Conservation (phyloP, 176 grass and related monocot species). For the Oryza meridionalis region DNA sequence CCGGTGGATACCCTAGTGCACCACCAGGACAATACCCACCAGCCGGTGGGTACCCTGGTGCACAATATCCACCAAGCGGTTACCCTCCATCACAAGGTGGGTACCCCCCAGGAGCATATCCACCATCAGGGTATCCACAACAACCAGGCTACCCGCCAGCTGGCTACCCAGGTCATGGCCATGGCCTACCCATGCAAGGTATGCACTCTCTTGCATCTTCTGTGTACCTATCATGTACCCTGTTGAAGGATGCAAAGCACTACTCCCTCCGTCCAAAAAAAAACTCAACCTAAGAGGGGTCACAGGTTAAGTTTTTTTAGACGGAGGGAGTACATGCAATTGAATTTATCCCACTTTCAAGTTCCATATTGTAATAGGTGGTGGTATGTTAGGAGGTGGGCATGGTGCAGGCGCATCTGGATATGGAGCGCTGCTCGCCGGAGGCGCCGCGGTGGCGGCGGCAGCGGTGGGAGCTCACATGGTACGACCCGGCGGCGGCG, state of each 20-base stretch:
- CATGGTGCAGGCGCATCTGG: slow-evolving; percentile 58
- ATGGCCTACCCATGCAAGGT: slow-evolving; percentile 36
- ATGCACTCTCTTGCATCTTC: background rate
- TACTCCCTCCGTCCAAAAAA: too few species aligned
- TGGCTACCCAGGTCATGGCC: slow-evolving; percentile 48
- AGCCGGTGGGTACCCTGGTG: background rate
- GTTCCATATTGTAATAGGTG: slow-evolving; percentile 14
- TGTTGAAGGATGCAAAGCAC: background rate
- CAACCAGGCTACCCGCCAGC: slow-evolving; percentile 29
- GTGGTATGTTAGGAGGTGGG: slow-evolving; percentile 45
- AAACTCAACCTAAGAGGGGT: too few species aligned
- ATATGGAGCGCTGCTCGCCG: slow-evolving; percentile 51
- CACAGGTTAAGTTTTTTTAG: too few species aligned
- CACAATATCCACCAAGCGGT: background rate
- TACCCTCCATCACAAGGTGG: background rate
- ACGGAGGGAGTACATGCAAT: background rate
- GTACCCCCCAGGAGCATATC: background rate
- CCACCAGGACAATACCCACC: background rate
- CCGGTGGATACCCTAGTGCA: background rate
- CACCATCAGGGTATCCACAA: slow-evolving; percentile 9
- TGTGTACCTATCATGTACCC: background rate
- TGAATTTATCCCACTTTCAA: background rate
- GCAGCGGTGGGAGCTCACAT: slow-evolving; percentile 66
- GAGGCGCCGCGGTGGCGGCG: slow-evolving; percentile 48
- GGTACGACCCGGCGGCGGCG: slow-evolving; percentile 50